Base-by-base conservation (phyloP, 1,139 yeast genomes). In the Candida sp. region DNA sequence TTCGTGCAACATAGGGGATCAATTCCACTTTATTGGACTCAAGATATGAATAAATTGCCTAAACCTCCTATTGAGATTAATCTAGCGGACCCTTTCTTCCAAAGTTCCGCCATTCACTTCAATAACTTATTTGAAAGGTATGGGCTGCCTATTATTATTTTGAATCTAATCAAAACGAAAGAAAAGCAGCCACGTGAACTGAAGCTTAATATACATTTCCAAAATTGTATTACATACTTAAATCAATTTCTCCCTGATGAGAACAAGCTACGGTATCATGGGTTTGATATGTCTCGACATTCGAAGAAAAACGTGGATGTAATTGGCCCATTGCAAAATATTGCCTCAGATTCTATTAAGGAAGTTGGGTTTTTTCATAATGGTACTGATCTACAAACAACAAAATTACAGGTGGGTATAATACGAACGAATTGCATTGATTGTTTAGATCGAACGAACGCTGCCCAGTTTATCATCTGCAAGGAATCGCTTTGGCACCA, bases 241-340 rank as follows among this genome's bases (percentile, higher is more conserved):
- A 90, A 91, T 59, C 86, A 82, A 53, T 88, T 86, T 52, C 63
- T 93, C n/a, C 95, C 95, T 0, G 68, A 66, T 0, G 67, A 71
- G 2, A 70, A 79, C 35, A 79, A 79, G 54, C 64, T 95, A 7
- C 77, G 77, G 40, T 89, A 87, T 57, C 77, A 85, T 6, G 85
- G 95, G 1, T 95, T 97, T 87, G 99, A 95, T 61, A 95, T 95
- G 99, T 87, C 97, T 32, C 75, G 95, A 43, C 96, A 97, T 9
- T 87, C 98, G 0, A 90, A 90, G 57, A 84, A 89, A 53, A 93
- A 91, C 33, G 84, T 88, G 48, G 97, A 88, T 57, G 99, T 95
- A 1, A 90, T 95, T 47, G 85, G 81, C 45, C 96, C 91, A 52
- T 70, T 95, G 38, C 98, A 93, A 55, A 73, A 69, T 7, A 91